Conservation (phyloP, 352 stramenopile species). For the Stephanocyclus meneghinianus region DNA sequence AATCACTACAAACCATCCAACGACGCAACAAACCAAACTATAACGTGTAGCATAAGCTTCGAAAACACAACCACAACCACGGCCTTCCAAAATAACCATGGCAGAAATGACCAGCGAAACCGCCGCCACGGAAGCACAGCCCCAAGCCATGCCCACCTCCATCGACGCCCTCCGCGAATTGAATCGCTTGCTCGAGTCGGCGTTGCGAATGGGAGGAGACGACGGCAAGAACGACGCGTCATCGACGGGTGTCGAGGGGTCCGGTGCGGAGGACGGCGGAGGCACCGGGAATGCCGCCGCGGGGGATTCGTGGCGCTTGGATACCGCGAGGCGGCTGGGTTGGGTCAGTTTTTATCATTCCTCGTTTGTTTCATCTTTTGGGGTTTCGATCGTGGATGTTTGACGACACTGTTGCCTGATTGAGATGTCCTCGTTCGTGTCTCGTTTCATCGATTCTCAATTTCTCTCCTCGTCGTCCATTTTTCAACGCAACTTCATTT, state of each 20-base stretch:
- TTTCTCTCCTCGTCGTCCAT: no score
- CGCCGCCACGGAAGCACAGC: background rate
- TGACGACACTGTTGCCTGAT: no score
- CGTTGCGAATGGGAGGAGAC: slow-evolving; percentile 40
- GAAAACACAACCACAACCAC: no score
- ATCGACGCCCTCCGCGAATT: slow-evolving; percentile 37
- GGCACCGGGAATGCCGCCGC: background rate
- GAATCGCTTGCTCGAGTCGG: slow-evolving; percentile 45
- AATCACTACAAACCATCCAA: background rate
- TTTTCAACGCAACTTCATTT: background rate
- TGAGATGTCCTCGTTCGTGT: no score
- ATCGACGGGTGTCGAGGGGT: background rate
- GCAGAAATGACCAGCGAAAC: background rate
- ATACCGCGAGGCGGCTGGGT: slow-evolving; percentile 42
- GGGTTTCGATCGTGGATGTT: background rate
- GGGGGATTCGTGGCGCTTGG: slow-evolving; percentile 32
- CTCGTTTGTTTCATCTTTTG: background rate
- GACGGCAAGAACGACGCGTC: background rate
- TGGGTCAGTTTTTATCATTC: slow-evolving; percentile 31
- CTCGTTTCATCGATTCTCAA: no score
- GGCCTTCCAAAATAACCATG: background rate
- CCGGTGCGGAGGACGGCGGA: background rate
- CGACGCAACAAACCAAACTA: background rate
- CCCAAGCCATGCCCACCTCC: background rate
- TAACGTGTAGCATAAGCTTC: no score